Evolutionary conservation across 306 rosid species (phyloP).

Genomic region (Quercus engelmannii): DNA sequence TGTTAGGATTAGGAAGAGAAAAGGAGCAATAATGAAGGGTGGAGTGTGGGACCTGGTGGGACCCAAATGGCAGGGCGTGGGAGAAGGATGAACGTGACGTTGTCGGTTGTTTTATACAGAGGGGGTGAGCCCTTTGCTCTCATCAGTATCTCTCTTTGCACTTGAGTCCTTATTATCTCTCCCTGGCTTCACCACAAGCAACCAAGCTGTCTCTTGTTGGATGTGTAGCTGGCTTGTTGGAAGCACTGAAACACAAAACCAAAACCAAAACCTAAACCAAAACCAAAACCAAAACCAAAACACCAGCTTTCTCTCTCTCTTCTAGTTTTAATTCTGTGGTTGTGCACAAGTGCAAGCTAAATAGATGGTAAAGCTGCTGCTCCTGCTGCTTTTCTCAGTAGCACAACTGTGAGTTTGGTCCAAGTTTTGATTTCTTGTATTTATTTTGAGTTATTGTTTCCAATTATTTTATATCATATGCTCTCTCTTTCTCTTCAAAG

Average conservation of each 20-base stretch:
- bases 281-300: not conserved
- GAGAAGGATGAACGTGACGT: constrained; percentile 65
- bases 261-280: not conserved
- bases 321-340: not conserved
- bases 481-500: not conserved
- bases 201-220: constrained; percentile 73
- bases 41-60: constrained; percentile 21
- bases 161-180: constrained; percentile 16
- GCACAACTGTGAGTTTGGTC: constrained; percentile 19
- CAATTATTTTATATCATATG: not conserved
- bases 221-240: constrained; percentile 24
- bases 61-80: constrained; percentile 69
- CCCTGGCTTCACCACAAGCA: constrained; percentile 54
- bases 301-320: constrained; percentile 10
- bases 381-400: constrained; percentile 6
- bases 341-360: constrained; percentile 10
- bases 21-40: constrained; percentile 42
- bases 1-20: constrained; percentile 24
- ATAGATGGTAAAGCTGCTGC: constrained; percentile 18
- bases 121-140: constrained; percentile 5
- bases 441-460: not conserved
- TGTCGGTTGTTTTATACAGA: constrained; percentile 53
- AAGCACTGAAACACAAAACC: constrained; percentile 34
- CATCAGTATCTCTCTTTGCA: constrained; percentile 7
- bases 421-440: not conserved